Evolutionary conservation across 345 rosid species (phyloP), one percentile per base, ranked within the genome.

Genomic region (Passiflora organensis): DNA sequence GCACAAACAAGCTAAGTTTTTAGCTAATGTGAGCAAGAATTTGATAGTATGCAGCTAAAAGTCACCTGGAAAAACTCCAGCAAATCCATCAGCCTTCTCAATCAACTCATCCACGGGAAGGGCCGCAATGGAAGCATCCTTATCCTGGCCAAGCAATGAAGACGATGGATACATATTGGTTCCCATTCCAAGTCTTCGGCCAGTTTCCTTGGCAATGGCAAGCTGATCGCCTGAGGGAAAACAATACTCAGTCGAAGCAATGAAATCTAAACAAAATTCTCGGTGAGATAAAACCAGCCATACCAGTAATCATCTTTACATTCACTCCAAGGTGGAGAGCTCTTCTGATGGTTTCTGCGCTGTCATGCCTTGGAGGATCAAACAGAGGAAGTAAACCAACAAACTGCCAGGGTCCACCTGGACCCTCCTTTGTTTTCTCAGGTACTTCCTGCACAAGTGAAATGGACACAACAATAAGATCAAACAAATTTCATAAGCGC

Each of bases 291-390:
- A 6, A 23, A 44, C 16, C 43, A 65, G 57, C 4, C 37, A 60
- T 72, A 89, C 96, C 96, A 1, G 91, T 86, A 65, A 89, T 89
- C 96, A 89, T 89, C 74, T 89, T 89, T 43, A 89, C 96, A 66
- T 84, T 89, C 51, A 89, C 91, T 19, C 96, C 96, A 21, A 89
- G 91, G 72, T 85, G 76, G 52, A 90, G 81, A 55, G 97, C 97
- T 67, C 87, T 85, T 72, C 89, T 79, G 53, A 90, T 87, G 55
- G 97, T 87, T 75, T 90, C 97, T 12, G 97, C 96, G 71, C 97
- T 90, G 49, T 90, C 97, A 60, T 90, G 97, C 75, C 97, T 83
- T 1, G 96, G 97, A 54, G 97, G 97, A 80, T 90, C 97, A 58
- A 90, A 90, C 38, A 90, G 83, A 42, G 97, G 87, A 71, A 90